Evolutionary conservation across 192 early-diverging fungal species (phyloP).

Genomic region (Jimgerdemannia flammicorona): DNA sequence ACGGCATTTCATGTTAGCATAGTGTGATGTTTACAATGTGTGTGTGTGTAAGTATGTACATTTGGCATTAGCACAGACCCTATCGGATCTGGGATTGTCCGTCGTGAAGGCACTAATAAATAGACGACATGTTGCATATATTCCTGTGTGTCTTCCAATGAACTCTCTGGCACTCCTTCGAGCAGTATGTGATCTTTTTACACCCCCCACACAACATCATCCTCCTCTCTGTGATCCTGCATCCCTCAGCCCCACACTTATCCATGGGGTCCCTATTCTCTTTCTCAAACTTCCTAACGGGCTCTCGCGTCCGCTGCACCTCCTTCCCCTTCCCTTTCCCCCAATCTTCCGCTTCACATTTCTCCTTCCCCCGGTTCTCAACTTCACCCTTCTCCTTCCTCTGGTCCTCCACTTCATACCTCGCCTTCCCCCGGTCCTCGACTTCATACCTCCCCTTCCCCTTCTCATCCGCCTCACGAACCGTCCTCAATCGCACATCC

Average conservation of each 20-base stretch:
- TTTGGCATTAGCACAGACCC: too few relatives aligned
- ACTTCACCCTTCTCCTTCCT: background rate
- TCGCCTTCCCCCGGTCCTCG: background rate
- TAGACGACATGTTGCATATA: background rate
- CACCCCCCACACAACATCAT: background rate
- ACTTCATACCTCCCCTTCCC: background rate
- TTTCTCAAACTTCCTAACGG: background rate
- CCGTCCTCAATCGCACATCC: background rate
- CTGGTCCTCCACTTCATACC: background rate
- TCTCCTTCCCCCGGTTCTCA: background rate
- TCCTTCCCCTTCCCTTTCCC: background rate
- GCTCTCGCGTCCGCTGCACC: too few relatives aligned
- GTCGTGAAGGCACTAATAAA: too few relatives aligned
- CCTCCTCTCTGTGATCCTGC: background rate
- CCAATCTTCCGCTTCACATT: background rate
- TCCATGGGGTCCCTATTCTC: background rate
- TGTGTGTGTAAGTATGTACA: too few relatives aligned
- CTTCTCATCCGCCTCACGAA: background rate
- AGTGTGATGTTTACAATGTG: too few relatives aligned
- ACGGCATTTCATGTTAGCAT: too few relatives aligned
- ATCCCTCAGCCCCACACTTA: background rate
- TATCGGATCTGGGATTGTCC: too few relatives aligned
- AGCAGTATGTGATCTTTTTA: background rate
- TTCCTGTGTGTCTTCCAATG: background rate
- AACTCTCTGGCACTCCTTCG: background rate